Conservation (phyloP, 768 basidiomycete genomes). For the Hydnum rufescens region DNA sequence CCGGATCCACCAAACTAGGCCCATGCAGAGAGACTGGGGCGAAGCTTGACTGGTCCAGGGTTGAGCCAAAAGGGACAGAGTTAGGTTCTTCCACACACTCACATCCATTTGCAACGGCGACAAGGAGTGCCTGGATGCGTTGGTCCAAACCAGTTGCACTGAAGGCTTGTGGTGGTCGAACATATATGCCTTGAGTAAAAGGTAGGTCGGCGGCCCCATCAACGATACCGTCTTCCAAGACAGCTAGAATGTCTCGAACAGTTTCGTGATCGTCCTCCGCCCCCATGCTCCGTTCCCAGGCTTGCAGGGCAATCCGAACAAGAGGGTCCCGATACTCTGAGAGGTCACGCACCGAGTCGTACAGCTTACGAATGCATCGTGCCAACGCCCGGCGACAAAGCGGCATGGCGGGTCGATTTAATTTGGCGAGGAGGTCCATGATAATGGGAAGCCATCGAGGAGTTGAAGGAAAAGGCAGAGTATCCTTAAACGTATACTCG, state of each 20-base stretch:
- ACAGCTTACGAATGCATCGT: neutral
- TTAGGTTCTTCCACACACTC: neutral
- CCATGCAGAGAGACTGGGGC: too few relatives aligned
- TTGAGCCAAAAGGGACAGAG: too few relatives aligned
- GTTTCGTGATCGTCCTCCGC: neutral
- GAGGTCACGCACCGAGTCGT: constrained; percentile 9
- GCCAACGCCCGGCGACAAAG: constrained; percentile 7
- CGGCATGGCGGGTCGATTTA: neutral
- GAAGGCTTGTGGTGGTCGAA: neutral
- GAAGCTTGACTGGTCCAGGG: neutral
- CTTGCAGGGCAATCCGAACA: constrained; percentile 2
- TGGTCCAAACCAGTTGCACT: neutral
- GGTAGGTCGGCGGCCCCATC: constrained; percentile 8
- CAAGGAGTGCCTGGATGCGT: neutral
- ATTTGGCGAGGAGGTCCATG: constrained; percentile 2
- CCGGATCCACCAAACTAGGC: too few relatives aligned
- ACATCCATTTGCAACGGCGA: neutral
- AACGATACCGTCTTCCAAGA: constrained; percentile 8
- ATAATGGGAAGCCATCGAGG: constrained; percentile 5
- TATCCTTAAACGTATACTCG: constrained; percentile 1
- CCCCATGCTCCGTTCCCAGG: constrained; percentile 5
- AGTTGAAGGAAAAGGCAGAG: neutral
- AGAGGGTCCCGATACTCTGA: constrained; percentile 5
- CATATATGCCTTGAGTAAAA: neutral
- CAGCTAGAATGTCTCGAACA: neutral